Evolutionary conservation across 345 rosid species (phyloP).

Genomic region (Psidium guajava): DNA sequence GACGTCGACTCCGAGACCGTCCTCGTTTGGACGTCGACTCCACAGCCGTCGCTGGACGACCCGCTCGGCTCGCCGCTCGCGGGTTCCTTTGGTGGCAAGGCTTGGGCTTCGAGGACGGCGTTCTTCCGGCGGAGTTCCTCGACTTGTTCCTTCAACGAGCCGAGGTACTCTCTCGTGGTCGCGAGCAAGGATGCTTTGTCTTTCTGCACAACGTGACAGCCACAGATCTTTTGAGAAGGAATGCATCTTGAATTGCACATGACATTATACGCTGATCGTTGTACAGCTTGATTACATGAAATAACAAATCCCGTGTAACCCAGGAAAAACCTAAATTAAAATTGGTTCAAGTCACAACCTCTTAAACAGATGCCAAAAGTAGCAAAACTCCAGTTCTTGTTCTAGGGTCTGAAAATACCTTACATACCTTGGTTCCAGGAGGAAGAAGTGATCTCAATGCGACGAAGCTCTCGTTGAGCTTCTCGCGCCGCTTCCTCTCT

Average conservation of each 20-base stretch:
- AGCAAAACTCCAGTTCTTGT: neutral
- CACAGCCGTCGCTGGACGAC: neutral
- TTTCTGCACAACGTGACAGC: conserved; percentile 19
- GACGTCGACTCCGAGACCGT: conserved; percentile 35
- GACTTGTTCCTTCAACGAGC: conserved; percentile 37
- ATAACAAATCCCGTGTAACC: neutral
- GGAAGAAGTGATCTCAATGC: conserved; percentile 73
- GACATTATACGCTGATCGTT: neutral
- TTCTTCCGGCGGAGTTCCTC: conserved; percentile 35
- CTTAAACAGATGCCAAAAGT: too few relatives aligned
- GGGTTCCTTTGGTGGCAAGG: conserved; percentile 1
- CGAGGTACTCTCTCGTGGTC: conserved; percentile 43
- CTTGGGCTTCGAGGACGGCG: conserved; percentile 32
- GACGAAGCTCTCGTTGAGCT: conserved; percentile 71
- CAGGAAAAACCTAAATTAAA: neutral
- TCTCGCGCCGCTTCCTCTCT: conserved; percentile 82
- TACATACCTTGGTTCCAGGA: conserved; percentile 58
- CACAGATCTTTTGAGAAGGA: neutral
- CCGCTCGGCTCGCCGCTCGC: conserved; percentile 3
- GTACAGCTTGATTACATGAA: neutral
- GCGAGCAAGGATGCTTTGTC: conserved; percentile 66
- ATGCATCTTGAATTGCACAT: neutral
- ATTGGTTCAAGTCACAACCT: neutral
- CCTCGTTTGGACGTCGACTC: conserved; percentile 21
- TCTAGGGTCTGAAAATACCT: neutral